Percentiles rank a stretch among this genome's conserved stretches.
Conservation (phyloP, 192 early-diverging fungal genomes). For the Pilaira anomala region DNA sequence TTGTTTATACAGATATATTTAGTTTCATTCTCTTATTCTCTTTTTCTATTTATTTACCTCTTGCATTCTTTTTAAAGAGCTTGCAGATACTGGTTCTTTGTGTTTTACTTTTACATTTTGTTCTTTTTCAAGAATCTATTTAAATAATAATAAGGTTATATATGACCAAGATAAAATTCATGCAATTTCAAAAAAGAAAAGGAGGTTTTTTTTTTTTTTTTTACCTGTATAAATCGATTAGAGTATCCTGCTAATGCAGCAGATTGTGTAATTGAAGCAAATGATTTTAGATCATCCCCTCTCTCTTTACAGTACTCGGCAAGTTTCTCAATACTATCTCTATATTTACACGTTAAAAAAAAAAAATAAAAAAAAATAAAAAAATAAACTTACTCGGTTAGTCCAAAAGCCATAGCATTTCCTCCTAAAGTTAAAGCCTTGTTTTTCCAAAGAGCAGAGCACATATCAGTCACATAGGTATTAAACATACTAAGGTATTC, state of each 20-base stretch:
- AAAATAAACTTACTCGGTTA: conserved; percentile 41
- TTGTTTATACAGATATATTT: too few species aligned
- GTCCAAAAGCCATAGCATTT: conserved; percentile 36
- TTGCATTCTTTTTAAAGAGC: too few species aligned
- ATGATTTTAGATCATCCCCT: background rate
- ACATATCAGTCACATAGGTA: conserved; percentile 52
- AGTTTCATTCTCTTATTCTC: too few species aligned
- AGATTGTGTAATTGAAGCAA: conserved; percentile 41
- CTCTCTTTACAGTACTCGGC: background rate
- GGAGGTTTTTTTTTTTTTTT: background rate
- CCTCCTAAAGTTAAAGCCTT: conserved; percentile 43
- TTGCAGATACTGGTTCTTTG: too few species aligned
- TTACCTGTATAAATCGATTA: conserved; percentile 38
- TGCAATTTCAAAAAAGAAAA: background rate
- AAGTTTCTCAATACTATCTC: conserved; percentile 11
- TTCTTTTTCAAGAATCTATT: too few species aligned
- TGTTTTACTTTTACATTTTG: too few species aligned
- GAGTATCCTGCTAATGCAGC: conserved; percentile 37
- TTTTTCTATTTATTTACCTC: too few species aligned
- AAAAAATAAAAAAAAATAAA: too few species aligned
- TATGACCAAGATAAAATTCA: too few species aligned
- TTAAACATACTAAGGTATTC: conserved; percentile 50
- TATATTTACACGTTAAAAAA: too few species aligned
- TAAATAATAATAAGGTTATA: too few species aligned
- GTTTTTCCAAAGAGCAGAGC: conserved; percentile 47